A percentile compares a stretch with the other conserved stretches of the same genome.
These are phyloP conservation scores for Saccharomyces hybrid DNA, from an alignment of 1,139 yeast genomes.

Conservation along the genomic window DNA sequence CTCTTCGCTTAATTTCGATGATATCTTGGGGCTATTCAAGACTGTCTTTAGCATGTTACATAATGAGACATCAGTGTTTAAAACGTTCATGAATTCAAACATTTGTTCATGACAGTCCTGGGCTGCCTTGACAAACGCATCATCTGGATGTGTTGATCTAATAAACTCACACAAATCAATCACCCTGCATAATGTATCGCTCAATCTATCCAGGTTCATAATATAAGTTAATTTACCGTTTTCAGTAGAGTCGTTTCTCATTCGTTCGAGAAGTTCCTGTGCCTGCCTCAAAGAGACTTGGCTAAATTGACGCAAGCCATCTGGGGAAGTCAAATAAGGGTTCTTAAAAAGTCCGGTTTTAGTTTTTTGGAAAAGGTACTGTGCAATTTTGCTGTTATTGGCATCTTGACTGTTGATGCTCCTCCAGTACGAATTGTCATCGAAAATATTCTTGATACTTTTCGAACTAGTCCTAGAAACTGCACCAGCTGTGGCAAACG, in stretches of 20 bases:
- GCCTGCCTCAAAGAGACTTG: conserved; percentile 57
- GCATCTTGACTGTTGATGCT: conserved; percentile 11
- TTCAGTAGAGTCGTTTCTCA: conserved; percentile 42
- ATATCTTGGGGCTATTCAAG: conserved; percentile 39
- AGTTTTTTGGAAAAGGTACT: conserved; percentile 2
- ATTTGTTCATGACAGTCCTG: conserved; percentile 81
- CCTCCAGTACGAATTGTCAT: conserved; percentile 19
- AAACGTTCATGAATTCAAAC: conserved; percentile 89
- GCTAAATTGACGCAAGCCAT: conserved; percentile 65
- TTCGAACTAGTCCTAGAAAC: neutral
- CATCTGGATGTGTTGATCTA: conserved; percentile 78
- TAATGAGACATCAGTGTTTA: conserved; percentile 76
- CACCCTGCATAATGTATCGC: conserved; percentile 84
- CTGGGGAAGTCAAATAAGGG: conserved; percentile 57
- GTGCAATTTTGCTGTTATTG: neutral
- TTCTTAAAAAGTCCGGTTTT: conserved; percentile 68
- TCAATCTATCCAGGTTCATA: conserved; percentile 66
- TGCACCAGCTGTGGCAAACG: neutral
- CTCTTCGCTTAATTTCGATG: conserved; percentile 47
- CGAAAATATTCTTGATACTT: conserved; percentile 13
- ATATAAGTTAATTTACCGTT: conserved; percentile 50
- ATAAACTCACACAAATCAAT: conserved; percentile 92
- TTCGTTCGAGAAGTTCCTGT: conserved; percentile 47
- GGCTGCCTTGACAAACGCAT: conserved; percentile 67
- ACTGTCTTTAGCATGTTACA: conserved; percentile 53